Evolutionary conservation across 371 early-diverging fungal genomes (phyloP).

Genomic region (Actinomucor elegans): DNA sequence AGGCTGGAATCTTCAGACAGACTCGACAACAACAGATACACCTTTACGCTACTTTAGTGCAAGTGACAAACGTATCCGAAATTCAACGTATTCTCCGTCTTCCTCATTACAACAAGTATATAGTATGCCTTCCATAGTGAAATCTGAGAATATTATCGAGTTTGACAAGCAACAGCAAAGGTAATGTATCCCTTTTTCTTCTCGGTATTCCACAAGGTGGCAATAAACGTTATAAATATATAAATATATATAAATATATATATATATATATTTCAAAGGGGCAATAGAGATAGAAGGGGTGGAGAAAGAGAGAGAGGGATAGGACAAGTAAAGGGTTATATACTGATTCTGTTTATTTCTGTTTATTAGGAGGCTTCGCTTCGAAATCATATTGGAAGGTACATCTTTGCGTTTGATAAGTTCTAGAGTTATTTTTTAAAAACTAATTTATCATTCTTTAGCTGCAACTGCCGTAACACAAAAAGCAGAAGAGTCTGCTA

Average conservation of each 20-base stretch:
- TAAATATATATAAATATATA: too few relatives aligned
- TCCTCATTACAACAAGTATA: neutral
- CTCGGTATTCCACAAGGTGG: neutral
- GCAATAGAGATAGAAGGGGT: neutral
- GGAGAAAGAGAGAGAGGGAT: neutral
- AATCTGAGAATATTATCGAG: too few relatives aligned
- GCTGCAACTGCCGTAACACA: conserved; percentile 31
- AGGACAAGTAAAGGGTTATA: conserved; percentile 1
- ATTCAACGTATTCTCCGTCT: conserved; percentile 3
- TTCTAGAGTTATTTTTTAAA: neutral
- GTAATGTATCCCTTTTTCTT: neutral
- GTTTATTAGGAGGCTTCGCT: conserved; percentile 16
- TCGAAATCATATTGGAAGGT: conserved; percentile 33
- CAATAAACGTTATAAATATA: too few relatives aligned
- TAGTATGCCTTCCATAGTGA: too few relatives aligned
- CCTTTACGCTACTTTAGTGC: conserved; percentile 20
- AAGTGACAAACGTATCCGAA: conserved; percentile 17
- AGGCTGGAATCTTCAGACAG: conserved; percentile 4
- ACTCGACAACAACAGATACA: neutral
- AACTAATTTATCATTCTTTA: conserved; percentile 1
- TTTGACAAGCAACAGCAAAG: conserved; percentile 8
- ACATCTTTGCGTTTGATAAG: conserved; percentile 1
- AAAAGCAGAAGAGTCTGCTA: conserved; percentile 24
- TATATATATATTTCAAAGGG: neutral
- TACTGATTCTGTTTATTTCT: neutral